Percentiles rank a stretch among this genome's conserved stretches.
Conservation (phyloP, 2,329 filamentous ascomycete species). For the Claviceps digitariae region DNA sequence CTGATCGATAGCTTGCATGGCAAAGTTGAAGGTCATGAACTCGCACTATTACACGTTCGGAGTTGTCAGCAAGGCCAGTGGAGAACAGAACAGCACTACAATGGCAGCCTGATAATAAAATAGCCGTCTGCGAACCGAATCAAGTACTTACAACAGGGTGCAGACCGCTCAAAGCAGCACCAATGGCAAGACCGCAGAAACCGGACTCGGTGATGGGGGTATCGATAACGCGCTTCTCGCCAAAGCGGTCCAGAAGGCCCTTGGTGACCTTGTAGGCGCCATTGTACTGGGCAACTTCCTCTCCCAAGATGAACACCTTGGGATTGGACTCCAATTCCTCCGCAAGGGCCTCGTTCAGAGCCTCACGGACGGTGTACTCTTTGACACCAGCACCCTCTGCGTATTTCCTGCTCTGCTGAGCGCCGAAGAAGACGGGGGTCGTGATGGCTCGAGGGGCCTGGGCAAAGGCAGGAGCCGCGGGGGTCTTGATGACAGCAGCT, state of each 20-base stretch:
- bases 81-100: not conserved
- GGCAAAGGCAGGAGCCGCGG: constrained; percentile 22
- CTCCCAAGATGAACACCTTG: constrained; percentile 91
- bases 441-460: constrained; percentile 20
- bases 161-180: constrained; percentile 85
- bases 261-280: constrained; percentile 99
- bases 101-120: not conserved
- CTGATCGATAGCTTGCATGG: constrained; percentile 99
- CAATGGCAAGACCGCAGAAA: constrained; percentile 85
- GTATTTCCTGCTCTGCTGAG: constrained; percentile 38
- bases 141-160: constrained; percentile 68
- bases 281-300: constrained; percentile 99
- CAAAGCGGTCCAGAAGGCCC: constrained; percentile 91
- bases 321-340: constrained; percentile 92
- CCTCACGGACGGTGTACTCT: constrained; percentile 94
- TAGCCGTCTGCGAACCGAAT: not conserved
- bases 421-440: constrained; percentile 24
- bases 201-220: constrained; percentile 97
- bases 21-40: constrained; percentile 99
- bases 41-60: constrained; percentile 53
- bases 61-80: not conserved
- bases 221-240: constrained; percentile 94
- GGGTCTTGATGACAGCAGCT: constrained; percentile 20
- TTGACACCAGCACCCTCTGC: constrained; percentile 52
- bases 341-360: constrained; percentile 91